Evolutionary conservation across 1,284 basidiomycete species (phyloP).

Genomic region (Trichosporon ovoides): DNA sequence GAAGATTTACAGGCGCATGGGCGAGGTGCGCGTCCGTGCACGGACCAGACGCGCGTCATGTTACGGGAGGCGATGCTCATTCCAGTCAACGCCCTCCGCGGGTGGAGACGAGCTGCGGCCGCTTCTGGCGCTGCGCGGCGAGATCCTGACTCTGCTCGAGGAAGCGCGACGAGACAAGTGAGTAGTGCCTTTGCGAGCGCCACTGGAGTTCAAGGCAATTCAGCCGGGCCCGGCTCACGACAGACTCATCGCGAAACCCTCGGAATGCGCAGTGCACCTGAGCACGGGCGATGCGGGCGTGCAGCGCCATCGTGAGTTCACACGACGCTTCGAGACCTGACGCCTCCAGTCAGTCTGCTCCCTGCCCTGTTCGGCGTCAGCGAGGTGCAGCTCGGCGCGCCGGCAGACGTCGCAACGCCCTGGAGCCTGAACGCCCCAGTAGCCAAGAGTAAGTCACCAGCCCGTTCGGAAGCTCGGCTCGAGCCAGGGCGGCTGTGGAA

Average conservation of each 20-base stretch:
- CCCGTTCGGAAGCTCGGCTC: slow-evolving; percentile 6
- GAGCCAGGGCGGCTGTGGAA: not conserved
- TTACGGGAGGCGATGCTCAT: too few species aligned
- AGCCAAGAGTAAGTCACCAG: slow-evolving; percentile 5
- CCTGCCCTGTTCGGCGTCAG: slow-evolving; percentile 75
- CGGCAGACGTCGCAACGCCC: slow-evolving; percentile 23
- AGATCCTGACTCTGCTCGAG: slow-evolving; percentile 31
- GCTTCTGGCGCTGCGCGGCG: slow-evolving; percentile 24
- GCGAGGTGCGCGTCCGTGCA: too few species aligned
- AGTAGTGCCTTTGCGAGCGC: slow-evolving; percentile 1
- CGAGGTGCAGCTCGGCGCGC: slow-evolving; percentile 53
- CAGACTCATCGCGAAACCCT: slow-evolving; percentile 10
- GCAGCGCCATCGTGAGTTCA: slow-evolving; percentile 5
- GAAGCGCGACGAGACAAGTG: slow-evolving; percentile 35
- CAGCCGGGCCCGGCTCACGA: not conserved
- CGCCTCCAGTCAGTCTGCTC: slow-evolving; percentile 55
- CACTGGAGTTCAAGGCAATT: not conserved
- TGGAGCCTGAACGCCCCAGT: slow-evolving; percentile 54
- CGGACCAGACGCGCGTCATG: too few species aligned
- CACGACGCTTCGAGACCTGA: not conserved
- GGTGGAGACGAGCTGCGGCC: slow-evolving; percentile 24
- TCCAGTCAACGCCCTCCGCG: not conserved
- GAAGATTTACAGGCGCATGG: too few species aligned
- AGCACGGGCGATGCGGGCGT: not conserved
- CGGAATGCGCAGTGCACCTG: slow-evolving; percentile 20